Conservation (phyloP, 2,329 filamentous ascomycete genomes). For the Trichoderma simmonsii region DNA sequence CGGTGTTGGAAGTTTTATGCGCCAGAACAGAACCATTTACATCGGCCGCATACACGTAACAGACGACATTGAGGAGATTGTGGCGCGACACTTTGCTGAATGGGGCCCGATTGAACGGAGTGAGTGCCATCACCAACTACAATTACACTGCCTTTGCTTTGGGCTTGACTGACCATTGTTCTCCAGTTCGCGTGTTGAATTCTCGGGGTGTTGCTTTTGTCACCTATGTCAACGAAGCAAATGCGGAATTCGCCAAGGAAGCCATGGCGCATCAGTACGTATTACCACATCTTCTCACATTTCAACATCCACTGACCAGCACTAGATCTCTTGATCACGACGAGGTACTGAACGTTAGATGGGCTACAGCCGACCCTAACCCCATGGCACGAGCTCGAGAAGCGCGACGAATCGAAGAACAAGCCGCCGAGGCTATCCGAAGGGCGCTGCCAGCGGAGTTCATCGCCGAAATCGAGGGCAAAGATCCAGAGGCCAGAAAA, state of each 20-base stretch:
- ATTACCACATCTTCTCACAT: neutral
- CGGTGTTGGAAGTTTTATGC: slow-evolving; percentile 88
- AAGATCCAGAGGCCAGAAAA: slow-evolving; percentile 82
- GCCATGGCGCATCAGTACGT: slow-evolving; percentile 83
- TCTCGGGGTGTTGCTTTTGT: slow-evolving; percentile 89
- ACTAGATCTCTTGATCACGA: slow-evolving; percentile 70
- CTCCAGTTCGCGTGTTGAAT: slow-evolving; percentile 71
- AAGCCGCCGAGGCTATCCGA: slow-evolving; percentile 90
- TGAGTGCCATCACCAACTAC: slow-evolving; percentile 28
- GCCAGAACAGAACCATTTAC: slow-evolving; percentile 92
- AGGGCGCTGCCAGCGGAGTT: slow-evolving; percentile 85
- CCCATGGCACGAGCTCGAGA: slow-evolving; percentile 92
- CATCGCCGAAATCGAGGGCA: slow-evolving; percentile 89
- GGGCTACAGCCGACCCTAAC: slow-evolving; percentile 96
- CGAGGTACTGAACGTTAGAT: slow-evolving; percentile 92
- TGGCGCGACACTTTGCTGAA: slow-evolving; percentile 91
- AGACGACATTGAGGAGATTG: slow-evolving; percentile 95
- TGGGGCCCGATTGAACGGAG: slow-evolving; percentile 89
- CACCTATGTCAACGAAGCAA: slow-evolving; percentile 88
- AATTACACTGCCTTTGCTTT: neutral
- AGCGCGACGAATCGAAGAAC: slow-evolving; percentile 84
- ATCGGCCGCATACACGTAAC: slow-evolving; percentile 91
- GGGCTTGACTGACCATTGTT: neutral
- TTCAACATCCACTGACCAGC: neutral
- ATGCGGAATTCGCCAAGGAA: slow-evolving; percentile 87